Evolutionary conservation across 768 basidiomycete species (phyloP).

Genomic region (Butyriboletus loyo): DNA sequence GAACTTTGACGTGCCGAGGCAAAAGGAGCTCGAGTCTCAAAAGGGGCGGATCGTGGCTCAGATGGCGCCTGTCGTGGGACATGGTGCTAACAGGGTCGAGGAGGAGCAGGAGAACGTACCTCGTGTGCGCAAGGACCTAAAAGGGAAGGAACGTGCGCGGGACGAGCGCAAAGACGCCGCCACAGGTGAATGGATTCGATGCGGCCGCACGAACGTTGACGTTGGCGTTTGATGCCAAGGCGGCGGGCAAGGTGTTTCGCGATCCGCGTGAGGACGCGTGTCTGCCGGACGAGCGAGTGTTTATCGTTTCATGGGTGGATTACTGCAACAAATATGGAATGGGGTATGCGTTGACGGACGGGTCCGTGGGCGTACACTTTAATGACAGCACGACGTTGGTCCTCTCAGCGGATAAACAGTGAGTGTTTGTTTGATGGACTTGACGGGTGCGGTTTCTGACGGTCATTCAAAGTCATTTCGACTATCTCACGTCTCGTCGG

Average conservation of each 20-base stretch:
- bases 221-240: slow-evolving; percentile 67
- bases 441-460: neutral
- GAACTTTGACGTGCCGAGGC: slow-evolving; percentile 41
- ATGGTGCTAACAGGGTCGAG: slow-evolving; percentile 28
- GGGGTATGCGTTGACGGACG: slow-evolving; percentile 96
- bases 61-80: slow-evolving; percentile 61
- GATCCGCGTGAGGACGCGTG: slow-evolving; percentile 55
- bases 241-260: slow-evolving; percentile 60
- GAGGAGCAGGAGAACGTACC: slow-evolving; percentile 36
- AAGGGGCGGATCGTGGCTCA: slow-evolving; percentile 93
- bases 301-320: slow-evolving; percentile 98
- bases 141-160: slow-evolving; percentile 30
- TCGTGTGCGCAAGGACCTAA: slow-evolving; percentile 29
- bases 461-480: slow-evolving; percentile 59
- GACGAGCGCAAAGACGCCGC: slow-evolving; percentile 24
- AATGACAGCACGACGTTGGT: slow-evolving; percentile 91
- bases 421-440: slow-evolving; percentile 27
- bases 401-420: slow-evolving; percentile 85
- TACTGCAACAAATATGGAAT: slow-evolving; percentile 99
- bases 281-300: slow-evolving; percentile 70
- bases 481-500: slow-evolving; percentile 73
- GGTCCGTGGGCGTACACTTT: slow-evolving; percentile 92
- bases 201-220: slow-evolving; percentile 51
- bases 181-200: slow-evolving; percentile 60
- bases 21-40: slow-evolving; percentile 83